Conservation (phyloP, 2,329 filamentous ascomycete genomes). For the Aspergillus tanneri region DNA sequence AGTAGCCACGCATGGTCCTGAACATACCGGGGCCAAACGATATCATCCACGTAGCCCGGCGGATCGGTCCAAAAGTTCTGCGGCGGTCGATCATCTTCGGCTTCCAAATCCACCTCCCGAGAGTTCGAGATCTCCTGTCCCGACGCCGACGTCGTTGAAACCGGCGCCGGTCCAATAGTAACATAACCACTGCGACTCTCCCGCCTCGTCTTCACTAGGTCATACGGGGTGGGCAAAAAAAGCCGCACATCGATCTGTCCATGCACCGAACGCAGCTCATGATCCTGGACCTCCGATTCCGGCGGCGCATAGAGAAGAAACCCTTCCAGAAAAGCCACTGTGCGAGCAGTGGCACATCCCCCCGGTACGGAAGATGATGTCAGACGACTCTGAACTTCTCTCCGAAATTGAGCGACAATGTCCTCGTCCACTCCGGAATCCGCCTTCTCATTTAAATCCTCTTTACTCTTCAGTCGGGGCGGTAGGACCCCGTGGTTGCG, state of each 20-base stretch:
- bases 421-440: conserved; percentile 37
- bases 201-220: conserved; percentile 41
- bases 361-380: no score
- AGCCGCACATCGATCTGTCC: conserved; percentile 67
- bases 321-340: conserved; percentile 77
- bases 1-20: conserved; percentile 80
- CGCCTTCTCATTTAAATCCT: conserved; percentile 58
- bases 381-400: conserved; percentile 24
- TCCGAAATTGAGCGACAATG: conserved; percentile 26
- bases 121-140: conserved; percentile 2
- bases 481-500: conserved; percentile 60
- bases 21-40: conserved; percentile 96
- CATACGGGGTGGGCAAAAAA: conserved; percentile 70
- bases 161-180: conserved; percentile 44
- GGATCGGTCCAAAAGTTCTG: conserved; percentile 95
- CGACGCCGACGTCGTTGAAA: conserved; percentile 22
- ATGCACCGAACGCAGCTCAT: conserved; percentile 32
- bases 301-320: conserved; percentile 74
- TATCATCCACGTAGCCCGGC: conserved; percentile 85
- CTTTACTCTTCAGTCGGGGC: conserved; percentile 54
- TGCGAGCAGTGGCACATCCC: no score
- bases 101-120: conserved; percentile 28
- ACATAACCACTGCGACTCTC: conserved; percentile 48
- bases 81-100: conserved; percentile 38
- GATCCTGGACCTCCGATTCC: conserved; percentile 16